These are phyloP conservation scores for Dictyostelium capitatum DNA, from an alignment of 78 protist species.

Conservation along the genomic window DNA sequence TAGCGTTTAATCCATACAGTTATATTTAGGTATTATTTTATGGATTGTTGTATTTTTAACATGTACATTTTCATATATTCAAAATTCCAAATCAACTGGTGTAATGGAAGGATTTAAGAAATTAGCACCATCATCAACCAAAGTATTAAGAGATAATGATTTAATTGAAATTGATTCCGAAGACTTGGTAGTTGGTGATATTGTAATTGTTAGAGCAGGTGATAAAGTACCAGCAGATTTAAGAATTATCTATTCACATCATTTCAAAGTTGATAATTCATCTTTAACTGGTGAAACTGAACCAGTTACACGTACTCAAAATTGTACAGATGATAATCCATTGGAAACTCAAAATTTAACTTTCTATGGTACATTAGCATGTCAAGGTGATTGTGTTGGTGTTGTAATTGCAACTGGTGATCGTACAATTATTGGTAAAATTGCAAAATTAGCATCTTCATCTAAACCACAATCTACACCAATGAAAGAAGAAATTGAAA, in stretches of 20 bases:
- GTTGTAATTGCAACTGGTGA: slow-evolving; percentile 93
- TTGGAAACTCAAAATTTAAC: slow-evolving; percentile 92
- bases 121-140: slow-evolving; percentile 82
- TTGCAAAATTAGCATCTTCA: slow-evolving; percentile 87
- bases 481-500: slow-evolving; percentile 89
- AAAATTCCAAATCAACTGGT: slow-evolving; percentile 87
- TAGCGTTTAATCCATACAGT: too few species aligned
- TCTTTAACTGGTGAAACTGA: slow-evolving; percentile 98
- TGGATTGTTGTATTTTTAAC: slow-evolving; percentile 93
- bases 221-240: slow-evolving; percentile 96
- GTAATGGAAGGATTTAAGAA: slow-evolving; percentile 91
- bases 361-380: slow-evolving; percentile 87
- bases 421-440: slow-evolving; percentile 93
- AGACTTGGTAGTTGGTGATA: slow-evolving; percentile 77
- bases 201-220: slow-evolving; percentile 88
- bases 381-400: slow-evolving; percentile 91
- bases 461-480: slow-evolving; percentile 52
- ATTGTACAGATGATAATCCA: slow-evolving; percentile 80
- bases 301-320: slow-evolving; percentile 85
- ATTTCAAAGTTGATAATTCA: slow-evolving; percentile 90
- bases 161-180: slow-evolving; percentile 70
- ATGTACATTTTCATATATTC: slow-evolving; percentile 90
- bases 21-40: slow-evolving; percentile 87
- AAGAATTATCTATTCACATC: slow-evolving; percentile 84
- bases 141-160: slow-evolving; percentile 88